These are phyloP conservation scores for Schizochytrium sp. DNA, from an alignment of 108 stramenopile genomes.

Conservation along the genomic window DNA sequence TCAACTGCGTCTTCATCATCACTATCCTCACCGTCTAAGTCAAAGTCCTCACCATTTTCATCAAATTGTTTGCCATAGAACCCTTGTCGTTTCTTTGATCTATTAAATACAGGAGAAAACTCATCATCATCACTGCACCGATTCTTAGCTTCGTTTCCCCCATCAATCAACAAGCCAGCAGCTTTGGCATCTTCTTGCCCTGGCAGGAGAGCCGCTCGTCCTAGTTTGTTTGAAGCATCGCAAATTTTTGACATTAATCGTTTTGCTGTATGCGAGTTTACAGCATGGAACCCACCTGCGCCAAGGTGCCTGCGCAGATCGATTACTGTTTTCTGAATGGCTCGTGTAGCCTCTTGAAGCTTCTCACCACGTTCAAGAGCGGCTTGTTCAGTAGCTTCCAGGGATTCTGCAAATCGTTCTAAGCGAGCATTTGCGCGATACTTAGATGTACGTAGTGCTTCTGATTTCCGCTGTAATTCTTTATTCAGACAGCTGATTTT, in stretches of 20 bases:
- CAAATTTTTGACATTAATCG: slow-evolving; percentile 6
- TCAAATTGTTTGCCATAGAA: too few relatives aligned
- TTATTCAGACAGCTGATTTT: background rate
- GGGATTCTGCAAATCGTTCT: background rate
- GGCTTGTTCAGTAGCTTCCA: slow-evolving; percentile 36
- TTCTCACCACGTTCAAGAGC: background rate
- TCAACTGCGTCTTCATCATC: background rate
- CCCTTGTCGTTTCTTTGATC: too few relatives aligned
- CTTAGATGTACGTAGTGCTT: background rate
- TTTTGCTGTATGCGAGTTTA: slow-evolving; percentile 21
- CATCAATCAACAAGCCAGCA: background rate
- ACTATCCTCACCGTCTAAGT: background rate
- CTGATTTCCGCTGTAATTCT: slow-evolving; percentile 7
- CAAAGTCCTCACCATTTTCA: too few relatives aligned
- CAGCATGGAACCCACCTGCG: background rate
- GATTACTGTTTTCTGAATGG: background rate
- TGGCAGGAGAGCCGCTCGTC: background rate
- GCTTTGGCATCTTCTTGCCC: background rate
- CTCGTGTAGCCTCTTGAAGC: background rate
- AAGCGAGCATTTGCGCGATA: slow-evolving; percentile 20
- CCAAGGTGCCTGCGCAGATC: slow-evolving; percentile 40
- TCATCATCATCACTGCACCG: background rate
- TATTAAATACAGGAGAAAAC: too few relatives aligned
- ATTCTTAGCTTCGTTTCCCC: background rate
- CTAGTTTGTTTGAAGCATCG: slow-evolving; percentile 27